Conservation (phyloP, 441 rosid species). For the Aleurites moluccanus region DNA sequence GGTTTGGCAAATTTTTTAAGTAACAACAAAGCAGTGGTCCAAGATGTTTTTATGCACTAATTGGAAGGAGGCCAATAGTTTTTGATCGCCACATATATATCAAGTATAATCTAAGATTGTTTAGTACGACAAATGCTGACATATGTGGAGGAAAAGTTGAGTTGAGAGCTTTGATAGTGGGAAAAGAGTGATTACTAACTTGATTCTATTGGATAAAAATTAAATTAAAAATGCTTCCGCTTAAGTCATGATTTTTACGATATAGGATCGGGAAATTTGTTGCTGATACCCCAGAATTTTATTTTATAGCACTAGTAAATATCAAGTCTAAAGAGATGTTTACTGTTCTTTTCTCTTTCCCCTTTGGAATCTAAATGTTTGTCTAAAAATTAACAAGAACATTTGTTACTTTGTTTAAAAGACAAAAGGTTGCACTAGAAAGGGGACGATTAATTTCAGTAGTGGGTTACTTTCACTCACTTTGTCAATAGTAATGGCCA, state of each 20-base stretch:
- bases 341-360: background rate
- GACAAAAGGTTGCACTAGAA: background rate
- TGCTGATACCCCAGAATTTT: background rate
- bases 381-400: background rate
- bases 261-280: background rate
- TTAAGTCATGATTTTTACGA: background rate
- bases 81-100: slow-evolving; percentile 26
- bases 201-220: background rate
- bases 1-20: slow-evolving; percentile 27
- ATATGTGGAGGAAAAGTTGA: slow-evolving; percentile 10
- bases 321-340: background rate
- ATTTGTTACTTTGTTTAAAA: slow-evolving; percentile 1
- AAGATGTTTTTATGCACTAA: slow-evolving; percentile 18
- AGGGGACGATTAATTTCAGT: background rate
- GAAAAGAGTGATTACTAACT: background rate
- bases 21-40: slow-evolving; percentile 32
- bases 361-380: background rate
- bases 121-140: slow-evolving; percentile 29
- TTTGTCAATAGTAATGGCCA: slow-evolving; percentile 22
- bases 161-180: slow-evolving; percentile 15
- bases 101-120: too few species aligned
- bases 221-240: background rate
- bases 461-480: slow-evolving; percentile 21
- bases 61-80: slow-evolving; percentile 24
- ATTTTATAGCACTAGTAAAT: background rate